These are phyloP conservation scores for Penstemon barbatus DNA, from an alignment of 257 asterid species.

Conservation along the genomic window DNA sequence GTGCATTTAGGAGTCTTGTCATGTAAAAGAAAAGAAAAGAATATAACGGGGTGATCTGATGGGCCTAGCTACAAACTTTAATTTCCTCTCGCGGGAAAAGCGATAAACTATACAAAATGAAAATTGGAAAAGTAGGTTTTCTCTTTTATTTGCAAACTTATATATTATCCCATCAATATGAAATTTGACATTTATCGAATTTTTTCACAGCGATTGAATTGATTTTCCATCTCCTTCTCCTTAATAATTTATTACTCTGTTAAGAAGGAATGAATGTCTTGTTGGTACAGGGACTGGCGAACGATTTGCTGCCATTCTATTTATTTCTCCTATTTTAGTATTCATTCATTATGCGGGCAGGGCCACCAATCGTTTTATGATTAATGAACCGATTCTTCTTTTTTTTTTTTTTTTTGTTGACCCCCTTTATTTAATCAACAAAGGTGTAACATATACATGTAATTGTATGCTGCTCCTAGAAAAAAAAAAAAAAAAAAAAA, in stretches of 20 bases:
- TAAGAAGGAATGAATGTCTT: constrained; percentile 15
- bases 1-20: constrained; percentile 25
- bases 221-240: no score
- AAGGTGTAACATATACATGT: no score
- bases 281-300: background rate
- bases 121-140: constrained; percentile 9
- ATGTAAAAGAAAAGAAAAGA: constrained; percentile 14
- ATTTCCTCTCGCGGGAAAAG: constrained; percentile 14
- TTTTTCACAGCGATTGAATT: background rate
- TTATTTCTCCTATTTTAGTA: no score
- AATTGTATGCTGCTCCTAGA: no score
- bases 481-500: no score
- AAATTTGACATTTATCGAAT: background rate
- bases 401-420: no score
- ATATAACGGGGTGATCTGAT: background rate
- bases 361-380: no score
- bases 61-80: background rate
- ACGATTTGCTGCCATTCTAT: background rate
- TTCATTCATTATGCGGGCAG: no score
- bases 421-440: no score
- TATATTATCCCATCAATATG: background rate
- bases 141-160: constrained; percentile 29
- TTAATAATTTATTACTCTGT: background rate
- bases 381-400: no score
- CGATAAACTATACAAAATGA: constrained; percentile 14